Base-by-base conservation (phyloP, 768 basidiomycete genomes). In the Suillus brevipes region DNA sequence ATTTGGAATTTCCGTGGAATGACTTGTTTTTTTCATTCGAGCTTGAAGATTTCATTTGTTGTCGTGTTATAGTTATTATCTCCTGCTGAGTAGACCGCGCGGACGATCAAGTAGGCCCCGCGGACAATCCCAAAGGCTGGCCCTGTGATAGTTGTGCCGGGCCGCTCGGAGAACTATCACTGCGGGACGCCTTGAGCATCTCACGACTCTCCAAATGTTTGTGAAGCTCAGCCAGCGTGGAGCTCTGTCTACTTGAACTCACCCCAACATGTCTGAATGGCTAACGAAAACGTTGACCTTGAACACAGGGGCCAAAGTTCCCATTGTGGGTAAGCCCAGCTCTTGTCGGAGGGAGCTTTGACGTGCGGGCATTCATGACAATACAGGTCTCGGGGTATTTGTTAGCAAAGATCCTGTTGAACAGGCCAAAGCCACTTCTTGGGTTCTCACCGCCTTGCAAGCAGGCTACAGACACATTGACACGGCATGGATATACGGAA, bases 381-480 rank as follows among this genome's bases (percentile, higher is more conserved):
- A 55, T 50, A 12, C 62, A 59, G 62, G 62, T 37, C 31, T 63
- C 9, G 20, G 61, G 6, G 58, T 60, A 18, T 65, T 58, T 25
- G 42, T 23, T 40, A 53, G 59, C 34, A 52, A 40, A 47, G 64
- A 65, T 65, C 52, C 58, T 34, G 38, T 55, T 14, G 47, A 34
- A 45, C 53, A 63, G 47, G 60, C 49, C 36, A 37, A 62, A 50
- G 28, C 56, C 37, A 31, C 57, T 42, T 4, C 52, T 20, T n/a
- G 42, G 47, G 28, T 57, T 56, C 61, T 47, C 14, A 47, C 16
- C 42, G n/a, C 13, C 56, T 55, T 62, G 42, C 43, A 80, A 80
- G 66, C 63, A 45, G 84, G 84, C 6, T 86, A 85, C 74, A 74
- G 81, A 16, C 83, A 83, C 67, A 77, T 86, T 45, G 82, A 83